These are phyloP conservation scores for Daldinia vernicosa DNA, from an alignment of 495 filamentous ascomycete species.

Conservation along the genomic window DNA sequence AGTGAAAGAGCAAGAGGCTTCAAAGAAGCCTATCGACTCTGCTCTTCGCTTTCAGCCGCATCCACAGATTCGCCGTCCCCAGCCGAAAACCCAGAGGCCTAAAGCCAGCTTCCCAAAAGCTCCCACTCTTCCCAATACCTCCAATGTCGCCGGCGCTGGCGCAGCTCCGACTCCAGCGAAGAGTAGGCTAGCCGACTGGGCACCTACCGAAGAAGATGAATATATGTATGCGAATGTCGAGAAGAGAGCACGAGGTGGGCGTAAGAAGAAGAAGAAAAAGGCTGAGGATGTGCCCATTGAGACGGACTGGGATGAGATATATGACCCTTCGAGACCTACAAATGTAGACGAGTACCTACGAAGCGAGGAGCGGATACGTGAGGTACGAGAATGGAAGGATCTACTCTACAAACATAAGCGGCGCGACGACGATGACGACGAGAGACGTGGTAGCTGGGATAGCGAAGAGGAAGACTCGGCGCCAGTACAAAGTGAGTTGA, in stretches of 20 bases:
- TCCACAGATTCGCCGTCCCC: slow-evolving; percentile 65
- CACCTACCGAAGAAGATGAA: slow-evolving; percentile 73
- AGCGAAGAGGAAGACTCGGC: slow-evolving; percentile 66
- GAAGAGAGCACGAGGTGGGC: slow-evolving; percentile 79
- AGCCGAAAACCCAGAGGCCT: slow-evolving; percentile 70
- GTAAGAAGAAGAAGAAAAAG: slow-evolving; percentile 83
- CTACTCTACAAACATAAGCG: slow-evolving; percentile 80
- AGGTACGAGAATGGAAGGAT: slow-evolving; percentile 89
- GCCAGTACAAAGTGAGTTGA: slow-evolving; percentile 59
- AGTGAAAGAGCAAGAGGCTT: slow-evolving; percentile 62
- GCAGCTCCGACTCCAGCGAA: slow-evolving; percentile 55
- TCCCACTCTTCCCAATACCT: slow-evolving; percentile 36
- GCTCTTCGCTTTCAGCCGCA: slow-evolving; percentile 86
- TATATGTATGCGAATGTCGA: slow-evolving; percentile 57
- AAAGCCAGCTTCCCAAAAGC: slow-evolving; percentile 67
- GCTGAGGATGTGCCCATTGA: slow-evolving; percentile 65
- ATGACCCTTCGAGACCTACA: slow-evolving; percentile 85
- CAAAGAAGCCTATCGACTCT: slow-evolving; percentile 79
- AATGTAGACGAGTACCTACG: slow-evolving; percentile 86
- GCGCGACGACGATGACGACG: slow-evolving; percentile 52
- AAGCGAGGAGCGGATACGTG: slow-evolving; percentile 82
- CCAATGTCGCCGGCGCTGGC: slow-evolving; percentile 15
- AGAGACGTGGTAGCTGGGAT: slow-evolving; percentile 57
- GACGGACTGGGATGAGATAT: slow-evolving; percentile 93
- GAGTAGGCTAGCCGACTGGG: slow-evolving; percentile 86